These are phyloP conservation scores for Mimosa bimucronata DNA, from an alignment of 306 rosid genomes.

Conservation along the genomic window DNA sequence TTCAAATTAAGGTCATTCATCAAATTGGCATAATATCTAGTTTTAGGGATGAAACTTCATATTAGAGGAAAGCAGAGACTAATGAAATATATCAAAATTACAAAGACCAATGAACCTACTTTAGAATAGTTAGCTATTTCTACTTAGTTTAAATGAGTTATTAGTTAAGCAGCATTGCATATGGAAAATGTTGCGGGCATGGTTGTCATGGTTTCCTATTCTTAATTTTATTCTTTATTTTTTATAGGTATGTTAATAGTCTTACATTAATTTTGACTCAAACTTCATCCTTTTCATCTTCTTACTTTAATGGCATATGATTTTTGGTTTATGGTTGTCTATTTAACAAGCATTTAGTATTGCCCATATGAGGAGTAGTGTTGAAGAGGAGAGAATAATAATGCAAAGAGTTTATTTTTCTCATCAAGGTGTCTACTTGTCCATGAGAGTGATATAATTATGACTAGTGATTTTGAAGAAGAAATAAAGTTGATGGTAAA, in stretches of 20 bases:
- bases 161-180: background rate
- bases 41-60: background rate
- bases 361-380: background rate
- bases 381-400: background rate
- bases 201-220: background rate
- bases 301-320: background rate
- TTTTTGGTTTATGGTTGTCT: background rate
- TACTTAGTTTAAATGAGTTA: background rate
- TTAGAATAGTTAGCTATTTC: background rate
- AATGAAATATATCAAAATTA: background rate
- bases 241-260: background rate
- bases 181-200: background rate
- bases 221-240: background rate
- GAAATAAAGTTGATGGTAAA: background rate
- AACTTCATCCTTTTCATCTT: background rate
- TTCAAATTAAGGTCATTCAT: background rate
- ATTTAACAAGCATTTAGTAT: background rate
- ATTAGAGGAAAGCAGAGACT: background rate
- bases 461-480: background rate
- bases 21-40: slow-evolving; percentile 1
- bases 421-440: background rate
- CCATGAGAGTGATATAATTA: background rate
- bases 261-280: background rate
- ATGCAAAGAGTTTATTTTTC: background rate
- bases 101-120: background rate